A percentile compares a stretch with the other conserved stretches of the same genome.
Evolutionary conservation across 1,139 yeast species (phyloP).

Genomic region (Groenewaldozyma auringiensis): DNA sequence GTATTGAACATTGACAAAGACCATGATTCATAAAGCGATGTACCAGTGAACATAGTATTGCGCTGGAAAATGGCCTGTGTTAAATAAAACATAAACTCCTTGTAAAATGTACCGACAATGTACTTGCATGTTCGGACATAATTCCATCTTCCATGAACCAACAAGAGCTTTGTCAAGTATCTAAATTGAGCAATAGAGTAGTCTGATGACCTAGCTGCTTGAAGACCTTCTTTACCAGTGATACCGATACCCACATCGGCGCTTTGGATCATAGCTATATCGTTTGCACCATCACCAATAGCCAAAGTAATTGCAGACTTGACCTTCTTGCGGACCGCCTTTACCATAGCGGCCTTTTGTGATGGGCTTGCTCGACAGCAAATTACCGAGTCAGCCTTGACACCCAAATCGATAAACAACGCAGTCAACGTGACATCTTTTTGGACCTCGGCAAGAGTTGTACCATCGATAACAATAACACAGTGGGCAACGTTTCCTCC

Average conservation of each 20-base stretch:
- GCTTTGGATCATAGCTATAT: slow-evolving; percentile 97
- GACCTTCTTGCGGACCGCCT: slow-evolving; percentile 59
- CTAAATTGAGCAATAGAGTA: slow-evolving; percentile 94
- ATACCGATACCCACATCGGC: slow-evolving; percentile 98
- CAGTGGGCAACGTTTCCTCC: slow-evolving; percentile 77
- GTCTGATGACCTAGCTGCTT: slow-evolving; percentile 93
- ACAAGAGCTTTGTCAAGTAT: slow-evolving; percentile 65
- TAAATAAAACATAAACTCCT: slow-evolving; percentile 80
- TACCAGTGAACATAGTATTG: slow-evolving; percentile 82
- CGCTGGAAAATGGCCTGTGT: slow-evolving; percentile 86
- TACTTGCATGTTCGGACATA: slow-evolving; percentile 88
- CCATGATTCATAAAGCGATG: slow-evolving; percentile 92
- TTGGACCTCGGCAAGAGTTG: slow-evolving; percentile 66
- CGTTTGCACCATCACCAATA: slow-evolving; percentile 99
- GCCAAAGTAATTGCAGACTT: slow-evolving; percentile 76
- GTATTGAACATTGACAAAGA: slow-evolving; percentile 96
- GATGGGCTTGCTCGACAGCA: slow-evolving; percentile 97
- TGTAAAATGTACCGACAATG: slow-evolving; percentile 89
- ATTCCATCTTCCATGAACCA: slow-evolving; percentile 95
- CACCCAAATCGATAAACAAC: slow-evolving; percentile 73
- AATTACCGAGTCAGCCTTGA: slow-evolving; percentile 81
- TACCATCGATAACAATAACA: slow-evolving; percentile 90
- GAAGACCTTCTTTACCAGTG: slow-evolving; percentile 93
- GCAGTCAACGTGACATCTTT: slow-evolving; percentile 62
- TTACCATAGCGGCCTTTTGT: slow-evolving; percentile 87